Percentiles rank a stretch among this genome's conserved stretches.
These are phyloP conservation scores for Willaertia magna DNA, from an alignment of 208 protist species.

Conservation along the genomic window DNA sequence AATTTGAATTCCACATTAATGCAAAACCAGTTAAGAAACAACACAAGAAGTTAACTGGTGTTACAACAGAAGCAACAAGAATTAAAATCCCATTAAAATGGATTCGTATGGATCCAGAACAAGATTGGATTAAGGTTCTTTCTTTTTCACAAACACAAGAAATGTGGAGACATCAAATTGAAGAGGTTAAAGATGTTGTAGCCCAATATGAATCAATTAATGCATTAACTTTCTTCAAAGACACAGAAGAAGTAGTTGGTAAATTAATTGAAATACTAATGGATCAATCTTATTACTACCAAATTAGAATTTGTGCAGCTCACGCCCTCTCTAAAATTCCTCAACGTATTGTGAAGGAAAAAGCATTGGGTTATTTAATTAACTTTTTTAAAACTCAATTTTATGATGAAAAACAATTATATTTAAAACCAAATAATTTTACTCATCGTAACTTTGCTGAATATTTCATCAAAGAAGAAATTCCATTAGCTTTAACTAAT, in stretches of 20 bases:
- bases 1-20: neutral
- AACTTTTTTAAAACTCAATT: neutral
- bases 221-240: neutral
- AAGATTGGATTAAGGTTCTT: neutral
- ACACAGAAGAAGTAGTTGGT: neutral
- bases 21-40: neutral
- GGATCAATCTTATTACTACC: neutral
- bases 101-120: constrained; percentile 6
- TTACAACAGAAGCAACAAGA: neutral
- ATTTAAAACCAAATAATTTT: constrained; percentile 13
- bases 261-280: neutral
- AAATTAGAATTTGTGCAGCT: neutral
- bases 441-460: neutral
- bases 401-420: neutral
- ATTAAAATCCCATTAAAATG: constrained; percentile 7
- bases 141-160: neutral
- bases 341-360: neutral
- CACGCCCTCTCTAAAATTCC: neutral
- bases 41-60: neutral
- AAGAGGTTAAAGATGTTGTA: neutral
- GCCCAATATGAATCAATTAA: neutral
- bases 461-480: neutral
- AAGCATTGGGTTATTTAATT: neutral
- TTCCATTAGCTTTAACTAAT: neutral
- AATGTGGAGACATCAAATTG: constrained; percentile 2